These are phyloP conservation scores for Podila verticillata DNA, from an alignment of 192 early-diverging fungal genomes.

Conservation along the genomic window DNA sequence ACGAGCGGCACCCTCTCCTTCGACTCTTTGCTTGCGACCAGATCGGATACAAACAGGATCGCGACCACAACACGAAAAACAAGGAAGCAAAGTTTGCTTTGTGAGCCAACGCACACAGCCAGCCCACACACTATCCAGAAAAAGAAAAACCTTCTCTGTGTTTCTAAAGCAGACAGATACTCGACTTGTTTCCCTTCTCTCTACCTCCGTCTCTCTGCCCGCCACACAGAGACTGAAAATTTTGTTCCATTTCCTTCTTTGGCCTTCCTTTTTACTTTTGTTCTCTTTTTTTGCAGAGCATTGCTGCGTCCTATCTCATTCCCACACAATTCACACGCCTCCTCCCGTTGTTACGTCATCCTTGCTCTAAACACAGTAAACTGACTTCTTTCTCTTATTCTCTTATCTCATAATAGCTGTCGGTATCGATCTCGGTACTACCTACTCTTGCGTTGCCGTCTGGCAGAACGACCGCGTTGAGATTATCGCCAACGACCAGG, in stretches of 20 bases:
- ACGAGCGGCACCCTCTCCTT: no score
- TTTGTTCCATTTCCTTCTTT: slow-evolving; percentile 47
- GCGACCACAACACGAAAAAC: no score
- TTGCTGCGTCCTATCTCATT: neutral
- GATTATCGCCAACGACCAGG: slow-evolving; percentile 99
- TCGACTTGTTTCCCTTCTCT: neutral
- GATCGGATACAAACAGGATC: neutral
- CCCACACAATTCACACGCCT: slow-evolving; percentile 4
- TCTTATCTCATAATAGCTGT: slow-evolving; percentile 61
- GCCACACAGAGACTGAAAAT: slow-evolving; percentile 2
- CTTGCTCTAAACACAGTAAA: neutral
- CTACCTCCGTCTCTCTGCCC: neutral
- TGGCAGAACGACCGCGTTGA: slow-evolving; percentile 87
- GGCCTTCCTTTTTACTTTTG: no score
- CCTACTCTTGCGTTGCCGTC: slow-evolving; percentile 93
- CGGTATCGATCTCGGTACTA: slow-evolving; percentile 98
- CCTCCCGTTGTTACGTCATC: neutral
- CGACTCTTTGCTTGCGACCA: neutral
- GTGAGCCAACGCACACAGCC: no score
- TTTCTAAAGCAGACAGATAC: no score
- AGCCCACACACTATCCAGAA: no score
- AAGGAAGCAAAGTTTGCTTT: no score
- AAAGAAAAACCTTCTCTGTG: no score
- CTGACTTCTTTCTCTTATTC: neutral
- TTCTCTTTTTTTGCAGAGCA: neutral